phyloP scores from a whole-genome alignment of 306 rosid genomes.

The Mucuna pruriens region DNA sequence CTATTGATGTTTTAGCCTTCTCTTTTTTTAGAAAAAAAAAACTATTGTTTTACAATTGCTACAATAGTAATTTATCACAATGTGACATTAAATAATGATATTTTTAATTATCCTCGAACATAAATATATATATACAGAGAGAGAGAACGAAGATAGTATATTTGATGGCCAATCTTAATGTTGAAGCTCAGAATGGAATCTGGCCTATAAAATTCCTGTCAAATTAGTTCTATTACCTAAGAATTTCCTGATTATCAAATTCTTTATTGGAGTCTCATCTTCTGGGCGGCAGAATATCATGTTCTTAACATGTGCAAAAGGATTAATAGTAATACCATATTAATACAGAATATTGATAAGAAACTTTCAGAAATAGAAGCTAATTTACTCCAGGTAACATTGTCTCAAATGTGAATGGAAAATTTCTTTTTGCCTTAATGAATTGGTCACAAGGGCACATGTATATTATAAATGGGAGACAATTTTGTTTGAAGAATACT shows the following conservation, averaged over 20 bases:
- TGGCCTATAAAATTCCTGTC: neutral
- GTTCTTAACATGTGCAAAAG: slow-evolving; percentile 59
- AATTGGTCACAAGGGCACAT: no score
- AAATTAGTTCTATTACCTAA: slow-evolving; percentile 54
- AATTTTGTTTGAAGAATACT: no score
- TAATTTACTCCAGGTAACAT: neutral
- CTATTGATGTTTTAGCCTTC: neutral
- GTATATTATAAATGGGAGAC: no score
- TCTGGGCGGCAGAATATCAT: slow-evolving; percentile 71
- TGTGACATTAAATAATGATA: neutral
- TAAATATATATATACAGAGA: neutral
- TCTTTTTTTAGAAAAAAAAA: no score
- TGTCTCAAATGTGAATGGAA: slow-evolving; percentile 12
- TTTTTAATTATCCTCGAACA: neutral
- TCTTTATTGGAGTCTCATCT: slow-evolving; percentile 75
- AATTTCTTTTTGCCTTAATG: neutral
- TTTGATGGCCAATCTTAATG: neutral
- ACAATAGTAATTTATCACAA: neutral
- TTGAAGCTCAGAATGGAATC: neutral
- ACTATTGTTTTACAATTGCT: neutral
- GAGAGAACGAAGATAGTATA: no score
- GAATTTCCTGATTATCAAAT: slow-evolving; percentile 71
- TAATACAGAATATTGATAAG: neutral
- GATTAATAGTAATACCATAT: neutral
- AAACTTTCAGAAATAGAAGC: neutral